Percentiles rank a stretch among this genome's conserved stretches.
Evolutionary conservation across 2,329 filamentous ascomycete species (phyloP).

Genomic region (Pseudogymnoascus sp.): DNA sequence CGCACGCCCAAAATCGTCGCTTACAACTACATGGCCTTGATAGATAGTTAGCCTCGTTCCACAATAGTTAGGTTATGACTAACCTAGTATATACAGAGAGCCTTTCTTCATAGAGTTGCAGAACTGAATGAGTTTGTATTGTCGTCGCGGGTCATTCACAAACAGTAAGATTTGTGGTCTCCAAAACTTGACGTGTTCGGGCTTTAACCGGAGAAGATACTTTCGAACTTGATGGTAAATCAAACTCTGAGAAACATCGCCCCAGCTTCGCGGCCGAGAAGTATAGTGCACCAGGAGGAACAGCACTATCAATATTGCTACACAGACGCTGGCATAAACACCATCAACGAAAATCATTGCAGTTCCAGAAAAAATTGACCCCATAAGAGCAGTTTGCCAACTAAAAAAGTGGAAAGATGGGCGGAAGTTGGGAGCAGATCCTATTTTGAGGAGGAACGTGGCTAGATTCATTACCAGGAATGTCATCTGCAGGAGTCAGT

Average conservation of each 20-base stretch:
- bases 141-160: slow-evolving; percentile 71
- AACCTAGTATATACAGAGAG: slow-evolving; percentile 49
- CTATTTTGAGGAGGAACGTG: slow-evolving; percentile 78
- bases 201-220: slow-evolving; percentile 71
- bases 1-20: slow-evolving; percentile 68
- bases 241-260: slow-evolving; percentile 79
- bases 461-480: slow-evolving; percentile 84
- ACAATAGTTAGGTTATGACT: neutral
- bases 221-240: slow-evolving; percentile 87
- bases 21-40: slow-evolving; percentile 80
- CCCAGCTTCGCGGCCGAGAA: slow-evolving; percentile 79
- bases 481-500: slow-evolving; percentile 53
- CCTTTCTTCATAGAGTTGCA: slow-evolving; percentile 90
- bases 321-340: slow-evolving; percentile 67
- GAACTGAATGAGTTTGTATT: slow-evolving; percentile 79
- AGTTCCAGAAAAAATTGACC: slow-evolving; percentile 64
- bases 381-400: slow-evolving; percentile 70
- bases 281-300: slow-evolving; percentile 82
- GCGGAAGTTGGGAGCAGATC: slow-evolving; percentile 80
- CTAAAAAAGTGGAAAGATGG: slow-evolving; percentile 86
- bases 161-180: slow-evolving; percentile 78
- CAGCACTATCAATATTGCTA: slow-evolving; percentile 64
- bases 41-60: slow-evolving; percentile 34
- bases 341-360: slow-evolving; percentile 91
- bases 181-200: slow-evolving; percentile 93